Percentiles rank a stretch among this genome's conserved stretches.
phyloP scores from a whole-genome alignment of 495 filamentous ascomycete species.

The Trichoderma asperelloides region DNA sequence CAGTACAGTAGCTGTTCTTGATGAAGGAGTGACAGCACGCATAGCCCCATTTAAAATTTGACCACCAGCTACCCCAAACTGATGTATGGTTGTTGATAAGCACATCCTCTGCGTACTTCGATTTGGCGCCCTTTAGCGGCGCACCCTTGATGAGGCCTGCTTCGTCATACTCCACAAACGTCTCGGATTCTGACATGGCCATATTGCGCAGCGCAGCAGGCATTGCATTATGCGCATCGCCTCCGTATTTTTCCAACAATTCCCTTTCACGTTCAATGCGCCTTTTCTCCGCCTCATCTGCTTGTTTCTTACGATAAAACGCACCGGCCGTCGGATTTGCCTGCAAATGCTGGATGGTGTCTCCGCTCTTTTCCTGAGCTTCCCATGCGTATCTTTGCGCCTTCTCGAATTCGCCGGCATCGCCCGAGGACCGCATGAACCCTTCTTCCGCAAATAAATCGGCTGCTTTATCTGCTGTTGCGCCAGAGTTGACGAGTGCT shows the following conservation, averaged over 20 bases:
- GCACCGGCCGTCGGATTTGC: constrained; percentile 95
- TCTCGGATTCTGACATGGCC: constrained; percentile 69
- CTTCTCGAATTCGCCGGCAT: constrained; percentile 88
- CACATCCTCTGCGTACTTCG: constrained; percentile 86
- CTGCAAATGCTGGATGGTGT: constrained; percentile 75
- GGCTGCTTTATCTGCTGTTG: constrained; percentile 72
- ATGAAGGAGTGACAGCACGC: constrained; percentile 86
- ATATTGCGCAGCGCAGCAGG: constrained; percentile 52
- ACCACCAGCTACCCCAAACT: constrained; percentile 98
- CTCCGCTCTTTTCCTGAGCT: constrained; percentile 68
- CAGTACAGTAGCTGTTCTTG: constrained; percentile 96
- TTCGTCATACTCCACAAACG: constrained; percentile 94
- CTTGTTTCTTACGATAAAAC: constrained; percentile 67
- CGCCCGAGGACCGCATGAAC: constrained; percentile 81
- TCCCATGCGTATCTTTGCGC: constrained; percentile 93
- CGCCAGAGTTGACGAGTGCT: constrained; percentile 84
- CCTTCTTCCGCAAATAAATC: constrained; percentile 89
- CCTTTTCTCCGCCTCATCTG: constrained; percentile 59
- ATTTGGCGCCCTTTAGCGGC: constrained; percentile 64
- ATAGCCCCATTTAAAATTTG: constrained; percentile 93
- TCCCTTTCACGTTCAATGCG: constrained; percentile 57
- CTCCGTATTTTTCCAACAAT: constrained; percentile 77
- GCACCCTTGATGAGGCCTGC: constrained; percentile 79
- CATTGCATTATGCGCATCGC: constrained; percentile 49
- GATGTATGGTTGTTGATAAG: constrained; percentile 83